These are phyloP conservation scores for Copromyces sp. DNA, from an alignment of 495 filamentous ascomycete genomes.

Conservation along the genomic window DNA sequence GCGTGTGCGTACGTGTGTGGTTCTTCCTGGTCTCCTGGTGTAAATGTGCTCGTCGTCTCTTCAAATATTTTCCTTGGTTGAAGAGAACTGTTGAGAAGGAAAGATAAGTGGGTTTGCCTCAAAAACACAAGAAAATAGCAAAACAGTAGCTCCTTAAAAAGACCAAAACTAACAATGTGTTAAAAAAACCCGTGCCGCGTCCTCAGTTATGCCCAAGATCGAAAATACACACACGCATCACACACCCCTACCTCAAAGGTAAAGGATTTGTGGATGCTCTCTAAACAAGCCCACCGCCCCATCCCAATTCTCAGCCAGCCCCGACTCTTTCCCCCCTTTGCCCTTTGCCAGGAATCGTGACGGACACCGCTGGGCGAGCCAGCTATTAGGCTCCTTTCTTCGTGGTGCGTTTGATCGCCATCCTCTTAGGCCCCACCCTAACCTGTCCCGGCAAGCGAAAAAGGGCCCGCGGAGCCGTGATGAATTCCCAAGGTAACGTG, in stretches of 20 bases:
- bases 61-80: background rate
- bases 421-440: background rate
- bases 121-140: background rate
- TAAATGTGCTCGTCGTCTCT: background rate
- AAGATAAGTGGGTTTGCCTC: background rate
- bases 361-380: background rate
- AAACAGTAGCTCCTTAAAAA: background rate
- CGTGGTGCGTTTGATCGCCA: background rate
- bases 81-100: background rate
- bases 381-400: background rate
- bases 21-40: background rate
- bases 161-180: background rate
- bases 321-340: background rate
- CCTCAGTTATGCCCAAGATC: slow-evolving; percentile 25
- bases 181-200: slow-evolving; percentile 4
- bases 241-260: background rate
- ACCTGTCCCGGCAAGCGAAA: background rate
- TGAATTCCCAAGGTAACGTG: background rate
- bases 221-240: slow-evolving; percentile 18
- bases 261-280: slow-evolving; percentile 1
- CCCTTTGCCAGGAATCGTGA: background rate
- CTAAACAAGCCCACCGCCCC: slow-evolving; percentile 9
- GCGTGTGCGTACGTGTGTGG: background rate
- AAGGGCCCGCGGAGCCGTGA: background rate
- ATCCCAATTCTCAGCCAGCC: slow-evolving; percentile 4